Percentiles rank a stretch among this genome's conserved stretches.
Evolutionary conservation across 768 basidiomycete genomes (phyloP).

Genomic region (Leccinum arenicola): DNA sequence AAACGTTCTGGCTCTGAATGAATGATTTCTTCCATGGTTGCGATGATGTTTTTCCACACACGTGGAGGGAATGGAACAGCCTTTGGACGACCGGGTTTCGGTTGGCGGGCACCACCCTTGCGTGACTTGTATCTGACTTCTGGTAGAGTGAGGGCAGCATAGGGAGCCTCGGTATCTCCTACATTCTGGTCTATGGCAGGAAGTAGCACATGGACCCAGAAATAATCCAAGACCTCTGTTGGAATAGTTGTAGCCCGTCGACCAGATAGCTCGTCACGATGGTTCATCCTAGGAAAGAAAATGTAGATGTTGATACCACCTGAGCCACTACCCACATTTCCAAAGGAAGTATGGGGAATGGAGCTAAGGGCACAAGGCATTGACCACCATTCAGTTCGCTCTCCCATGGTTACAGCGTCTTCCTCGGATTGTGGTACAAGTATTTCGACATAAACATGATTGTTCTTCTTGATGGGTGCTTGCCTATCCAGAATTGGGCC

Average conservation of each 20-base stretch:
- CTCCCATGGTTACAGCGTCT: neutral
- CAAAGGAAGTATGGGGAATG: constrained; percentile 5
- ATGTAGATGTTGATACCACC: constrained; percentile 1
- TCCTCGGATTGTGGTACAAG: constrained; percentile 12
- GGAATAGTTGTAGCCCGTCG: constrained; percentile 1
- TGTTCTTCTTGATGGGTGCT: constrained; percentile 15
- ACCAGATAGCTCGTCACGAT: neutral
- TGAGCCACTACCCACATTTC: neutral
- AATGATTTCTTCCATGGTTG: constrained; percentile 10
- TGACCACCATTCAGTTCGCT: constrained; percentile 9
- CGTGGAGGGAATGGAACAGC: constrained; percentile 7
- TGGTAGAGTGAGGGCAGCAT: constrained; percentile 3
- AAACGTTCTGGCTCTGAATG: neutral
- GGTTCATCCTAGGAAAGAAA: constrained; percentile 16
- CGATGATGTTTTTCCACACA: neutral
- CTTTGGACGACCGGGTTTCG: neutral
- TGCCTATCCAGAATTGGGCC: neutral
- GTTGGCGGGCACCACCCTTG: neutral
- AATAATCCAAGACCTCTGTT: constrained; percentile 9
- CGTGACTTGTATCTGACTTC: constrained; percentile 8
- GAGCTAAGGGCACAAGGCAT: constrained; percentile 1
- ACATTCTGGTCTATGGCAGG: constrained; percentile 1
- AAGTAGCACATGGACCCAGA: constrained; percentile 10
- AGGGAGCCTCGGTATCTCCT: neutral
- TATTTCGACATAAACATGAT: constrained; percentile 18